phyloP scores from a whole-genome alignment of 257 asterid genomes.

The Gardenia jasminoides region DNA sequence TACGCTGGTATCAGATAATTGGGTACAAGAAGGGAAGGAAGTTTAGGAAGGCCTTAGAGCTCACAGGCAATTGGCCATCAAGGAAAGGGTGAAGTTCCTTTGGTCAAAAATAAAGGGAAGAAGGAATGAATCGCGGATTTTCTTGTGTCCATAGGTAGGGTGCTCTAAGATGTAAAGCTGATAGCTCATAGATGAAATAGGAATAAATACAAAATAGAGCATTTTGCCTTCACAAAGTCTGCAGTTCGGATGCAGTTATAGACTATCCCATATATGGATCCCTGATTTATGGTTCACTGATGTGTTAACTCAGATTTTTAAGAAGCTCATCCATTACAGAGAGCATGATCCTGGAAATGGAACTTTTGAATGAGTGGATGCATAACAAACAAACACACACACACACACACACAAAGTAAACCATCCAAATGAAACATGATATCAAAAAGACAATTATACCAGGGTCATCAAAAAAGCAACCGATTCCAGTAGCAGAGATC shows the following conservation, averaged over 20 bases:
- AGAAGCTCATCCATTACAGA: background rate
- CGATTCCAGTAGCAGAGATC: conserved; percentile 93
- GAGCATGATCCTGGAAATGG: background rate
- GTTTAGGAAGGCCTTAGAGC: background rate
- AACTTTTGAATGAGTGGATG: background rate
- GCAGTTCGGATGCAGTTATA: background rate
- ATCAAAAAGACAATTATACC: conserved; percentile 41
- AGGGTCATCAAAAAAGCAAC: conserved; percentile 93
- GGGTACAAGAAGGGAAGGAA: background rate
- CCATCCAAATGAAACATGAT: background rate
- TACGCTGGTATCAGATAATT: background rate
- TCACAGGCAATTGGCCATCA: background rate
- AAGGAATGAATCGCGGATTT: background rate
- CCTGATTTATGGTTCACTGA: background rate
- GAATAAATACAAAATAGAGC: background rate
- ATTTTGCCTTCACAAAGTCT: background rate
- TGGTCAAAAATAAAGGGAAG: background rate
- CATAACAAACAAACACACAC: background rate
- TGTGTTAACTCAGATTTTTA: background rate
- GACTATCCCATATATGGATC: background rate
- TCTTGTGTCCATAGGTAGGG: background rate
- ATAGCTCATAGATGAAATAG: background rate
- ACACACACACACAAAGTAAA: background rate
- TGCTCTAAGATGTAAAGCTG: background rate
- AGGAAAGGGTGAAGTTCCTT: background rate